These are phyloP conservation scores for Talaromyces sp. DNA, from an alignment of 2,329 filamentous ascomycete genomes.

Conservation along the genomic window DNA sequence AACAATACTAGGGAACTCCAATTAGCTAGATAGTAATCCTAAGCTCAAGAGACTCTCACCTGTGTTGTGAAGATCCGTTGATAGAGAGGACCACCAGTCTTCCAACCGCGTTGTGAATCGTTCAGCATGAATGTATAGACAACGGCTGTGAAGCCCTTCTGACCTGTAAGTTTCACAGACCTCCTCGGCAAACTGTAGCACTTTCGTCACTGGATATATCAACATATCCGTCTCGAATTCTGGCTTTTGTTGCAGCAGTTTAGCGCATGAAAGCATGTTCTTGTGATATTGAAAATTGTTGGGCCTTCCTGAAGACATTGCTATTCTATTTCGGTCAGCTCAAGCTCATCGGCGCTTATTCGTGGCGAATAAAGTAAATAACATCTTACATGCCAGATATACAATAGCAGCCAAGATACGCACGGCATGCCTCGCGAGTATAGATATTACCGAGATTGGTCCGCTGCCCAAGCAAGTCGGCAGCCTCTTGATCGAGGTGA, in stretches of 20 bases:
- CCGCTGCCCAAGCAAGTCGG: conserved; percentile 14
- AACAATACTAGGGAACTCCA: conserved; percentile 15
- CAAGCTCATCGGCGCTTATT: neutral
- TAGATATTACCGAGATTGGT: conserved; percentile 14
- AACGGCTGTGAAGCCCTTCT: conserved; percentile 16
- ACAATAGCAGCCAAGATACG: conserved; percentile 23
- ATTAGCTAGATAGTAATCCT: neutral
- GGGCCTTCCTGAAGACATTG: conserved; percentile 20
- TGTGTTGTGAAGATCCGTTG: conserved; percentile 17
- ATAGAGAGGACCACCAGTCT: conserved; percentile 21
- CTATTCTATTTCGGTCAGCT: conserved; percentile 18
- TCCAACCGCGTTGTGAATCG: conserved; percentile 20
- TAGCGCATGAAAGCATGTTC: conserved; percentile 22
- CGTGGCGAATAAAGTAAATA: neutral
- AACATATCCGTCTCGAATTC: conserved; percentile 24
- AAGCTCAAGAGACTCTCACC: neutral
- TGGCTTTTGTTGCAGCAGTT: conserved; percentile 19
- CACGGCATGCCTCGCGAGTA: conserved; percentile 16
- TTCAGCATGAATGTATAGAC: conserved; percentile 19
- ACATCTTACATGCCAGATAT: conserved; percentile 19
- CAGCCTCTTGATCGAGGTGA: conserved; percentile 19
- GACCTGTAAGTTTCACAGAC: conserved; percentile 19
- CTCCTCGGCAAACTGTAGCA: conserved; percentile 23
- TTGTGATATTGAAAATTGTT: conserved; percentile 18
- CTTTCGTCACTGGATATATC: conserved; percentile 23